Conservation (phyloP, 73 alveolate species). For the Paraurostyla sp. region DNA sequence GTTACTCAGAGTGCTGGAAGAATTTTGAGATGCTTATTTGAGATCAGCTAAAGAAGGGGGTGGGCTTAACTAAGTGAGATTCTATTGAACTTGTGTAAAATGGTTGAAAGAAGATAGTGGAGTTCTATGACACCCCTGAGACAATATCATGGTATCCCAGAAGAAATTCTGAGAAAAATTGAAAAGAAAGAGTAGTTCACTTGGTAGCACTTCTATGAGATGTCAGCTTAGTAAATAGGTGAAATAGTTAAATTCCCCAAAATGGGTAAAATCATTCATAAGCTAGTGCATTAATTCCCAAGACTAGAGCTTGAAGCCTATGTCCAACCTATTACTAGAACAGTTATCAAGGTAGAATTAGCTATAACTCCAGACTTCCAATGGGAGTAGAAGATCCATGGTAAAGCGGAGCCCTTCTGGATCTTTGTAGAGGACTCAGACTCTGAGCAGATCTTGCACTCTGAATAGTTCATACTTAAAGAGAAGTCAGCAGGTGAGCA, state of each 20-base stretch:
- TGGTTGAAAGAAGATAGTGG: constrained; percentile 99
- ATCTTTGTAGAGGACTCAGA: constrained; percentile 99
- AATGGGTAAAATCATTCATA: constrained; percentile 95
- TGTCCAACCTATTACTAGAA: constrained; percentile 98
- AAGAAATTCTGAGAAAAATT: constrained; percentile 90
- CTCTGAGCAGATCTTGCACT: constrained; percentile 97
- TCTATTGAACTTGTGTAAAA: constrained; percentile 89
- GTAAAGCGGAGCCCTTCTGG: constrained; percentile 98
- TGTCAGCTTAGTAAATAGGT: constrained; percentile 92
- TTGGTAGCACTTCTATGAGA: constrained; percentile 94
- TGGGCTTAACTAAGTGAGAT: constrained; percentile 95
- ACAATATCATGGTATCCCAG: constrained; percentile 95
- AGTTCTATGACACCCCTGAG: constrained; percentile 99
- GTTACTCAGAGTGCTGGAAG: constrained; percentile 99
- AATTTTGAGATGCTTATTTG: constrained; percentile 99
- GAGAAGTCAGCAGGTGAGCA: constrained; percentile 85
- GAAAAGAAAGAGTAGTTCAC: constrained; percentile 96
- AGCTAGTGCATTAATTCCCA: constrained; percentile 97
- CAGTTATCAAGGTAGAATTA: constrained; percentile 96
- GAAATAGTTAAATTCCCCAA: constrained; percentile 83
- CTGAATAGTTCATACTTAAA: constrained; percentile 93
- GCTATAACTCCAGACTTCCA: constrained; percentile 94
- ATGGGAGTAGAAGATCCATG: constrained; percentile 98
- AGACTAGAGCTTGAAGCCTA: constrained; percentile 95
- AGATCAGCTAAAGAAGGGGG: constrained; percentile 94